Conservation (phyloP, 441 rosid genomes). For the Eruca vesicaria region DNA sequence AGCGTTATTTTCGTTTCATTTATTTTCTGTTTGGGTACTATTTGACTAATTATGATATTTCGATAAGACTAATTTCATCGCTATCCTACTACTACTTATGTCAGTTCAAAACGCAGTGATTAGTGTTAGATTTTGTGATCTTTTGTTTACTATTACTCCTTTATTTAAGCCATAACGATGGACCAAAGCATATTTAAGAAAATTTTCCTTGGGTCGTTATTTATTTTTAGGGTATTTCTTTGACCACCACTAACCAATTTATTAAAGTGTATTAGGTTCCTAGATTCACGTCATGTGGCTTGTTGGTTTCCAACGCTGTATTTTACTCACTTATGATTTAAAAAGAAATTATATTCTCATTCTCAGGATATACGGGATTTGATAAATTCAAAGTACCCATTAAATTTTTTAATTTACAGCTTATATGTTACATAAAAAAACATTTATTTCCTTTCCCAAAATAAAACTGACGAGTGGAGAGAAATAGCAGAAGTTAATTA, state of each 20-base stretch:
- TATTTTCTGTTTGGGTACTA: background rate
- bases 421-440: conserved; percentile 16
- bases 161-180: background rate
- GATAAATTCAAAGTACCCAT: conserved; percentile 18
- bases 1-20: conserved; percentile 13
- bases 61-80: conserved; percentile 21
- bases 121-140: conserved; percentile 29
- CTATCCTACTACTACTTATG: conserved; percentile 11
- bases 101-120: conserved; percentile 32
- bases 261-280: conserved; percentile 10
- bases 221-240: background rate
- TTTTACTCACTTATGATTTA: background rate
- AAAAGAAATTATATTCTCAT: conserved; percentile 17
- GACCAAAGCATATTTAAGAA: background rate
- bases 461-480: conserved; percentile 19
- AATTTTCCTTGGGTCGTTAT: background rate
- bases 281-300: conserved; percentile 39
- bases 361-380: conserved; percentile 23
- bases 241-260: background rate
- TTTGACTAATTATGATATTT: conserved; percentile 21
- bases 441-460: background rate
- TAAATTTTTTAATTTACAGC: conserved; percentile 8
- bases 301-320: conserved; percentile 33
- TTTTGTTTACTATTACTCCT: conserved; percentile 18
- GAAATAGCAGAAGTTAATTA: conserved; percentile 8